These are phyloP conservation scores for Mucor circinelloides DNA, from an alignment of 371 early-diverging fungal genomes.

Conservation along the genomic window DNA sequence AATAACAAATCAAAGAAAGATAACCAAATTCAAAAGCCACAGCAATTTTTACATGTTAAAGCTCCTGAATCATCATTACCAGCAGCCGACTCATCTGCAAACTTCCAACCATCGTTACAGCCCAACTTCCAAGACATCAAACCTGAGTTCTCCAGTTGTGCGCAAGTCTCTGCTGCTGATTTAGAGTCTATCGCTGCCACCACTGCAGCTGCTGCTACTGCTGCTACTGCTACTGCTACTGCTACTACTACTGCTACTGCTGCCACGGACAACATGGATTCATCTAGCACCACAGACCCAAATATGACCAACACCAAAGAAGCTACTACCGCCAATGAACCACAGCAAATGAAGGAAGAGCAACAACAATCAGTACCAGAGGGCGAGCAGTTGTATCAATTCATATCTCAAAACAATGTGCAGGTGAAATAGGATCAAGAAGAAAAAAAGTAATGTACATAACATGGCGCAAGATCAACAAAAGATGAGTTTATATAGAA, in stretches of 20 bases:
- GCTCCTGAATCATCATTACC: neutral
- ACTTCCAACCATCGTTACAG: neutral
- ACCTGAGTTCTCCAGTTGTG: neutral
- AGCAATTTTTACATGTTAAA: neutral
- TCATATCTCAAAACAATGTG: neutral
- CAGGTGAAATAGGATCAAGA: neutral
- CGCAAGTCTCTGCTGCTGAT: no score
- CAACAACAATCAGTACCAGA: neutral
- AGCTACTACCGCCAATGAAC: neutral
- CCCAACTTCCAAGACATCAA: neutral
- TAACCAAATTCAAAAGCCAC: neutral
- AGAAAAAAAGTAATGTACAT: neutral
- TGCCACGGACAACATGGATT: neutral
- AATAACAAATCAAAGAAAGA: conserved; percentile 6
- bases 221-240: neutral
- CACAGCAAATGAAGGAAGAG: neutral
- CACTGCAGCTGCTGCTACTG: neutral
- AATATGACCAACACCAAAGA: neutral
- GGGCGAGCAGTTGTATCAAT: neutral
- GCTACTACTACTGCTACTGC: neutral
- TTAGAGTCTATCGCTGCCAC: no score
- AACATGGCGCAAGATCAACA: neutral
- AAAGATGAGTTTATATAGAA: neutral
- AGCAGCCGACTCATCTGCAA: neutral
- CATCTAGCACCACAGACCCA: neutral